Evolutionary conservation across 257 asterid species (phyloP), one percentile per base, ranked within the genome.

Genomic region (Jacaranda copaia): DNA sequence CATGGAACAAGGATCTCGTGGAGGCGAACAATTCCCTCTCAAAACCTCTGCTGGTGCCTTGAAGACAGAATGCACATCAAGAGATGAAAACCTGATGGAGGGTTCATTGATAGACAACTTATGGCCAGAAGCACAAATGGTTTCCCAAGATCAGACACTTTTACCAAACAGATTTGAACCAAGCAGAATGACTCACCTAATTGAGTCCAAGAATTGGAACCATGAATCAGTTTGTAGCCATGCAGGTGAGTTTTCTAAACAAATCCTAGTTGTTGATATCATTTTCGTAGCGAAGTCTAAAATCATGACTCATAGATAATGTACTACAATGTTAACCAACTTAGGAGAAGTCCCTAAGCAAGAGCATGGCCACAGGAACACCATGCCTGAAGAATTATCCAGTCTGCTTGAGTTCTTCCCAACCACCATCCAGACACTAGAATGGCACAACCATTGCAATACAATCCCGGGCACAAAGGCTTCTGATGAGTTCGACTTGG

Each of bases 341-440:
- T 42, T 46, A 74, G 82, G 77, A 39, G 49, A 32, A 61, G 43
- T 60, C 58, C 20, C 16, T n/a, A 58, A 64, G 36, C 79, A 68
- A 46, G 83, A 68, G 43, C 74, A 81, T 7, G 61, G n/a, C 5
- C 45, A 56, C 62, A 49, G 19, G 55, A 49, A 59, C 64, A 46
- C 15, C 38, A 58, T 56, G 79, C 66, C 79, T 3, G 82, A 85
- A 66, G 87, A 81, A n/a, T 48, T 79, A 72, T 79, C 82, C 38
- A 70, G 78, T 76, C 49, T 82, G 75, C 71, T 84, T 3, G 81
- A 77, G 18, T 67, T 67, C 75, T 72, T 76, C 52, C 78, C 77
- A 4, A 66, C 70, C 40, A 77, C 45, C 64, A 40, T 45, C 18
- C 81, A 76, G n/a, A 57, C 75, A 51, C 61, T 79, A 6, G 79